phyloP scores from a whole-genome alignment of 208 protist species.

The Trypanosomatidae sp. region DNA sequence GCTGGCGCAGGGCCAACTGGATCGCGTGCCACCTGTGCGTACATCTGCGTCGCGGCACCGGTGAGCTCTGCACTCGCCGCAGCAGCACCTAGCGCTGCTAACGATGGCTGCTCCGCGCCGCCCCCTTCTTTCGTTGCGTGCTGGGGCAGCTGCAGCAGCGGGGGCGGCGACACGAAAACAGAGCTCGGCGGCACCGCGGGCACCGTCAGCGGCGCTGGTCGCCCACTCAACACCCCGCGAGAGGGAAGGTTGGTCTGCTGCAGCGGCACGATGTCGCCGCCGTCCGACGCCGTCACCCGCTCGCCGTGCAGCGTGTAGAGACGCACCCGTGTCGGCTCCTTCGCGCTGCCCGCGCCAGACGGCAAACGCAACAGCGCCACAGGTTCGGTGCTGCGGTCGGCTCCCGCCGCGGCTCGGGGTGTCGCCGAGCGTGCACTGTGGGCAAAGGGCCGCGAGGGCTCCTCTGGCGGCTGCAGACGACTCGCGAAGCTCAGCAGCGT shows the following conservation, averaged over 20 bases:
- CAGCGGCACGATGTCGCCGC: not conserved
- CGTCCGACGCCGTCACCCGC: not conserved
- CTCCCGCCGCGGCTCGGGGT: too few relatives aligned
- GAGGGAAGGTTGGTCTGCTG: not conserved
- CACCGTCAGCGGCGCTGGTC: too few relatives aligned
- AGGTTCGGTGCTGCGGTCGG: not conserved
- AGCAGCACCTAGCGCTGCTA: not conserved
- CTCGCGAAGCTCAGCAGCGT: slow-evolving; percentile 13
- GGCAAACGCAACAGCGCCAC: slow-evolving; percentile 11
- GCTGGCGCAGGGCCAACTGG: slow-evolving; percentile 10
- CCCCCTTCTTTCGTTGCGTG: too few relatives aligned
- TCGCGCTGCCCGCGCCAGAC: not conserved
- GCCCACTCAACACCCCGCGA: not conserved
- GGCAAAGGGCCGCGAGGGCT: slow-evolving; percentile 16
- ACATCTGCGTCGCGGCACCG: slow-evolving; percentile 4
- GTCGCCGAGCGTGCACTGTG: slow-evolving; percentile 22
- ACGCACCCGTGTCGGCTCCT: slow-evolving; percentile 9
- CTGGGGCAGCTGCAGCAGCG: slow-evolving; percentile 36
- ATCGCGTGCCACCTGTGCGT: slow-evolving; percentile 21
- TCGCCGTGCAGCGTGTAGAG: slow-evolving; percentile 28
- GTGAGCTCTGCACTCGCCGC: too few relatives aligned
- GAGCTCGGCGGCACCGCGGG: slow-evolving; percentile 57
- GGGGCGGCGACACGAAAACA: slow-evolving; percentile 53
- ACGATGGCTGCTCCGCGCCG: not conserved
- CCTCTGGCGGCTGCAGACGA: slow-evolving; percentile 33